Conservation (phyloP, 352 stramenopile species). For the Elongisporangium undulatum region DNA sequence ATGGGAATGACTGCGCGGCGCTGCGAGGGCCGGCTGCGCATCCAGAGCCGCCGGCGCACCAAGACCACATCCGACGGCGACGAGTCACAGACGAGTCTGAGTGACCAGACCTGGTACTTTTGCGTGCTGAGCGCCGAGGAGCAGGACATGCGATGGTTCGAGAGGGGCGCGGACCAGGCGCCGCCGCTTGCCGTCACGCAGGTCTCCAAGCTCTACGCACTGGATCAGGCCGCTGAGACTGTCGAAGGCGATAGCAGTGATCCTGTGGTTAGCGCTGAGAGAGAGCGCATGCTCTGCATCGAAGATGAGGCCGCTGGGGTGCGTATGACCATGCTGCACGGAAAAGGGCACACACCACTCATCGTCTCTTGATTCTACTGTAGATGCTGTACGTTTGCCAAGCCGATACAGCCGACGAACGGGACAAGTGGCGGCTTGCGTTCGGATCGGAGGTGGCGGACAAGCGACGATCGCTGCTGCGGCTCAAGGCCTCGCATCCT, state of each 20-base stretch:
- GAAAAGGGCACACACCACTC: neutral
- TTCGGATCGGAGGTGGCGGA: neutral
- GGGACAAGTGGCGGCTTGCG: slow-evolving; percentile 22
- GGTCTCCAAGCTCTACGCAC: slow-evolving; percentile 36
- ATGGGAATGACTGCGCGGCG: slow-evolving; percentile 13
- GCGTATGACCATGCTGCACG: neutral
- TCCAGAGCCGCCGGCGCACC: slow-evolving; percentile 21
- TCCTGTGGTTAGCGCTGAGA: slow-evolving; percentile 4
- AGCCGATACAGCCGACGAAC: slow-evolving; percentile 4
- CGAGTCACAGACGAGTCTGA: slow-evolving; percentile 13
- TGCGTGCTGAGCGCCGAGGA: slow-evolving; percentile 28
- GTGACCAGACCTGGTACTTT: slow-evolving; percentile 48
- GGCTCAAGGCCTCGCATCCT: slow-evolving; percentile 10
- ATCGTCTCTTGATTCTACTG: neutral
- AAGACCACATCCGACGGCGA: slow-evolving; percentile 13
- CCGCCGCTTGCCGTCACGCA: slow-evolving; percentile 21
- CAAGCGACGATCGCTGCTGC: neutral
- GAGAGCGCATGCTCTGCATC: slow-evolving; percentile 39
- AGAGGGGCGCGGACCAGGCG: slow-evolving; percentile 2
- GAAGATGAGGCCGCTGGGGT: slow-evolving; percentile 26
- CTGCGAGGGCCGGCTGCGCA: slow-evolving; percentile 35
- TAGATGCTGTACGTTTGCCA: slow-evolving; percentile 8
- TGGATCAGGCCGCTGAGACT: slow-evolving; percentile 3
- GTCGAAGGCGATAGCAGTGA: slow-evolving; percentile 2
- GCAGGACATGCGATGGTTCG: slow-evolving; percentile 6